Conservation (phyloP, 2,329 filamentous ascomycete species). For the Claviceps humidiphila region DNA sequence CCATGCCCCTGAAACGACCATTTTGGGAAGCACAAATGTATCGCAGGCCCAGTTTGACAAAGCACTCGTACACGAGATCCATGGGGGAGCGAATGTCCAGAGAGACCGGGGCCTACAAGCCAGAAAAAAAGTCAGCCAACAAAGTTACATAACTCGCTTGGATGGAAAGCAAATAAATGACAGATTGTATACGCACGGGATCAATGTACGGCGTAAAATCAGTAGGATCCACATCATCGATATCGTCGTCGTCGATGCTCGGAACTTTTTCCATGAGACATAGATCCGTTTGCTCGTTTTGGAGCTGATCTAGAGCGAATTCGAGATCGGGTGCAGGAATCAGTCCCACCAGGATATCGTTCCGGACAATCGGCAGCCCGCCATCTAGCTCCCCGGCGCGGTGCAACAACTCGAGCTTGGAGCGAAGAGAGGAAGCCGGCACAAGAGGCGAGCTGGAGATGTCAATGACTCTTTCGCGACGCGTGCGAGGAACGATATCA, state of each 20-base stretch:
- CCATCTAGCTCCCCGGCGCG: slow-evolving; percentile 82
- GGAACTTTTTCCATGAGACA: slow-evolving; percentile 70
- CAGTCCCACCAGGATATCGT: slow-evolving; percentile 71
- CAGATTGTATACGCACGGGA: slow-evolving; percentile 39
- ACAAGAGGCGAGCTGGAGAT: slow-evolving; percentile 74
- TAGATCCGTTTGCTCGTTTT: slow-evolving; percentile 56
- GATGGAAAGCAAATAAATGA: background rate
- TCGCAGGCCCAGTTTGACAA: slow-evolving; percentile 81
- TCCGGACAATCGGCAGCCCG: slow-evolving; percentile 71
- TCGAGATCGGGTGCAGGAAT: slow-evolving; percentile 92
- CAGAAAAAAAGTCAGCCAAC: slow-evolving; percentile 7
- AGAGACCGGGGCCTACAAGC: slow-evolving; percentile 60
- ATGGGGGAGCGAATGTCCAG: slow-evolving; percentile 83
- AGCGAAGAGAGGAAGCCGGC: slow-evolving; percentile 59
- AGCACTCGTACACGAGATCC: slow-evolving; percentile 93
- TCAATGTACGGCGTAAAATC: slow-evolving; percentile 91
- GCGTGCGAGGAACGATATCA: slow-evolving; percentile 68
- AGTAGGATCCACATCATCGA: slow-evolving; percentile 49
- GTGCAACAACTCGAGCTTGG: slow-evolving; percentile 71
- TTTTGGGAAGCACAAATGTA: slow-evolving; percentile 84
- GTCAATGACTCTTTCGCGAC: slow-evolving; percentile 71
- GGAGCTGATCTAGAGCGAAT: slow-evolving; percentile 75
- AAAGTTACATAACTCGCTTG: background rate
- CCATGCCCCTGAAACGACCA: slow-evolving; percentile 78
- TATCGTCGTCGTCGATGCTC: slow-evolving; percentile 50